Percentiles rank a stretch among this genome's conserved stretches.
Conservation (phyloP, 352 stramenopile genomes). For the Pythium apleroticum region DNA sequence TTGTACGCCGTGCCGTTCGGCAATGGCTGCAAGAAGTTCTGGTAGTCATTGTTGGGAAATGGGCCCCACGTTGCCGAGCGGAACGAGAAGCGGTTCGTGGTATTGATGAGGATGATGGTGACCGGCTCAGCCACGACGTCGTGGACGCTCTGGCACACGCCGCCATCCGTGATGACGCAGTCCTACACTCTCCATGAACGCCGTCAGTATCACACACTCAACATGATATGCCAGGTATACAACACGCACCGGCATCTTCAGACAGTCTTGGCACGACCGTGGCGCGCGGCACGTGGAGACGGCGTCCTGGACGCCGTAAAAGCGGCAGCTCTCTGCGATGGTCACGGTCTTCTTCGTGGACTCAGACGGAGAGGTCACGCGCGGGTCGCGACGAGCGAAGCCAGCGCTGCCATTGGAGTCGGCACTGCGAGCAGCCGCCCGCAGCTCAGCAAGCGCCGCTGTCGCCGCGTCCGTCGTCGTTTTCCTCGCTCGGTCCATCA, state of each 20-base stretch:
- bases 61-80: too few species aligned
- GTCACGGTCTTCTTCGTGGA: background rate
- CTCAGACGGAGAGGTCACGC: background rate
- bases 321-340: background rate
- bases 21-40: background rate
- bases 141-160: background rate
- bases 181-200: background rate
- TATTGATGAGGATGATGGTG: too few species aligned
- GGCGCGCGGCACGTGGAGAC: background rate
- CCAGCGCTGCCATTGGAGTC: background rate
- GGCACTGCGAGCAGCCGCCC: background rate
- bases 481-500: background rate
- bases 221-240: background rate
- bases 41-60: background rate
- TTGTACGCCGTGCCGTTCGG: background rate
- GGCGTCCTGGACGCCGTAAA: background rate
- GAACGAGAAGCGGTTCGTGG: too few species aligned
- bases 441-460: background rate
- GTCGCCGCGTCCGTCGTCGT: background rate
- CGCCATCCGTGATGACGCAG: background rate
- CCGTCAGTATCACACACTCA: background rate
- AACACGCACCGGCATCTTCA: background rate
- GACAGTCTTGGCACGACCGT: background rate
- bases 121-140: too few species aligned
- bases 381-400: background rate